Conservation (phyloP, 2,329 filamentous ascomycete genomes). For the Monascus ruber region DNA sequence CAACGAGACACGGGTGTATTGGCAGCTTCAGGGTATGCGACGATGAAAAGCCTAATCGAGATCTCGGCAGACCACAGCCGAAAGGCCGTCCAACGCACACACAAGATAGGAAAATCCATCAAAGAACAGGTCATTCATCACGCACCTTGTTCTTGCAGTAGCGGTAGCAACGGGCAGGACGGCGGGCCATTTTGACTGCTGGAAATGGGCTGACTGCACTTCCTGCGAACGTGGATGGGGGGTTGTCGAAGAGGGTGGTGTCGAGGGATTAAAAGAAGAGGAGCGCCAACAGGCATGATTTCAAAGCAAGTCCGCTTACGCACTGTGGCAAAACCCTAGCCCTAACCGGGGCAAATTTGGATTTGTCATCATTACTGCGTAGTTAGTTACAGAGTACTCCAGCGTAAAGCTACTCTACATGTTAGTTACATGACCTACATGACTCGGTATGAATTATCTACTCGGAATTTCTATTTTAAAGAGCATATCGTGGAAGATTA, state of each 20-base stretch:
- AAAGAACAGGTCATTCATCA: slow-evolving; percentile 13
- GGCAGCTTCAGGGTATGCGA: too few species aligned
- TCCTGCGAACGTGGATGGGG: slow-evolving; percentile 34
- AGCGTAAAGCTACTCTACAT: background rate
- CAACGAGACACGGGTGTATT: background rate
- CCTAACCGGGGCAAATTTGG: slow-evolving; percentile 14
- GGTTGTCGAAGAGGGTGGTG: slow-evolving; percentile 24
- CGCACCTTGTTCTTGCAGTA: slow-evolving; percentile 99
- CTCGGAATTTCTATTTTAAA: too few species aligned
- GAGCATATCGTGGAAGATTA: too few species aligned
- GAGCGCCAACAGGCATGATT: slow-evolving; percentile 26
- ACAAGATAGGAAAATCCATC: slow-evolving; percentile 8
- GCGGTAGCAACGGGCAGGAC: slow-evolving; percentile 98
- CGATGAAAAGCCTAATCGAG: slow-evolving; percentile 12
- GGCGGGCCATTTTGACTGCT: slow-evolving; percentile 89
- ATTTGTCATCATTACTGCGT: background rate
- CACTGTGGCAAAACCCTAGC: slow-evolving; percentile 31
- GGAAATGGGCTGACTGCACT: slow-evolving; percentile 37
- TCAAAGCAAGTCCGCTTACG: slow-evolving; percentile 31
- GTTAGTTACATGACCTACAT: too few species aligned
- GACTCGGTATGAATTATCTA: too few species aligned
- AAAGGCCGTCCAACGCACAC: slow-evolving; percentile 2
- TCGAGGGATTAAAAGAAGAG: slow-evolving; percentile 22
- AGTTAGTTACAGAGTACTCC: slow-evolving; percentile 4
- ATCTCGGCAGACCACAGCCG: slow-evolving; percentile 5